Percentiles rank a stretch among this genome's conserved stretches.
These are phyloP conservation scores for Chalciporus chontae DNA, from an alignment of 768 basidiomycete genomes.

Conservation along the genomic window DNA sequence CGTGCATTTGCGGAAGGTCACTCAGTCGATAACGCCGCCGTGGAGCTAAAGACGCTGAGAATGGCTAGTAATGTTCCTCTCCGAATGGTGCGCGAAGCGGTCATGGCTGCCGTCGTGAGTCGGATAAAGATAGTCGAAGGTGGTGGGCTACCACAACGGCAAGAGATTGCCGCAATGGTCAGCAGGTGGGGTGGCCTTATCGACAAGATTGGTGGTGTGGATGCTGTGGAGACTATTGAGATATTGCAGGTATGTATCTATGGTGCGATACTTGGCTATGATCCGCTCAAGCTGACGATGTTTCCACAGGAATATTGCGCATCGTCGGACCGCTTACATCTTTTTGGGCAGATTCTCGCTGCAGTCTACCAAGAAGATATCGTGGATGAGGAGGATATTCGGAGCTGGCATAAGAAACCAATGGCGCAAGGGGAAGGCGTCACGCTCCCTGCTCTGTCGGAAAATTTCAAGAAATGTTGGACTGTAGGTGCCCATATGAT, in stretches of 20 bases:
- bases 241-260: conserved; percentile 63
- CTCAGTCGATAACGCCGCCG: conserved; percentile 86
- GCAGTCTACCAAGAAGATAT: conserved; percentile 90
- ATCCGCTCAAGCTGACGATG: neutral
- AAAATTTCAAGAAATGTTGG: conserved; percentile 69
- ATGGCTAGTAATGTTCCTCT: conserved; percentile 96
- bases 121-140: conserved; percentile 61
- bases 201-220: conserved; percentile 75
- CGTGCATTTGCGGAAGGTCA: conserved; percentile 91
- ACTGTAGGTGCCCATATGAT: conserved; percentile 70
- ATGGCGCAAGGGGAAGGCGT: conserved; percentile 50
- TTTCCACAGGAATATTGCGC: conserved; percentile 60
- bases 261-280: neutral
- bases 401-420: conserved; percentile 73
- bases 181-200: conserved; percentile 82
- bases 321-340: conserved; percentile 53
- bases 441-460: conserved; percentile 38
- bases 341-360: conserved; percentile 84
- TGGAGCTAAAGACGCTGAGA: conserved; percentile 93
- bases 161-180: conserved; percentile 60
- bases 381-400: conserved; percentile 85
- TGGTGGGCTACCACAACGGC: conserved; percentile 55
- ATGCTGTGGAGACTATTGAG: conserved; percentile 75
- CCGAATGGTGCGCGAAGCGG: conserved; percentile 79
- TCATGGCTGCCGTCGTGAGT: conserved; percentile 81